Evolutionary conservation across 768 basidiomycete genomes (phyloP), one percentile per base, ranked within the genome.

Genomic region (Lyophyllum shimeji): DNA sequence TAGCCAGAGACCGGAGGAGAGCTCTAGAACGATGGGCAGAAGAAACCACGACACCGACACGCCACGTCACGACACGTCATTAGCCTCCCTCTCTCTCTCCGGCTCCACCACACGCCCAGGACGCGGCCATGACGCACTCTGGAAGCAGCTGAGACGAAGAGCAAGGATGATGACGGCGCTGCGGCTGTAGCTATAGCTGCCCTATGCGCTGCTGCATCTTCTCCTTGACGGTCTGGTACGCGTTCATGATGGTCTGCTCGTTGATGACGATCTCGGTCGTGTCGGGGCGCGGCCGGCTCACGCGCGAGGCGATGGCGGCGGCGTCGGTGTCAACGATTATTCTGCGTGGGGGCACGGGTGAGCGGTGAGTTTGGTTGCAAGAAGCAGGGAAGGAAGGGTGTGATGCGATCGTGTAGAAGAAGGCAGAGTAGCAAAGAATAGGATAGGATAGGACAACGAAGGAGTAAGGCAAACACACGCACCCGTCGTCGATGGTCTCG

Each of bases 401-500:
- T 29, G 9, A 9, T 29, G 29, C n/a, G n/a, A n/a, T 29, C 9
- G 29, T 29, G 29, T 29, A 9, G 29, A 9, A 9, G 29, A 29
- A 13, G 34, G 34, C 15, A 37, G 3, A 17, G 12, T 37, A 13
- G 34, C 7, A 37, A 17, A 13, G 12, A 13, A 29, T 29, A 37
- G 34, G 34, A 37, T 6, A 12, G 34, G 34, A 37, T 31, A 9
- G 15, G 15, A 34, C 15, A 15, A 1, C 48, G 21, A 15, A 37
- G 25, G 15, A 47, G 15, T 8, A 11, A 31, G 45, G 50, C 11
- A 15, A 18, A n/a, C 24, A 29, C 45, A 51, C 86, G 63, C 70
- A 98, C 96, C 97, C 97, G 67, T 99, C 95, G 71, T 99, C 97
- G 56, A 98, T 86, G 2, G 94, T 96, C 76, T 99, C 97, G 72